These are phyloP conservation scores for Vigna nakashimae DNA, from an alignment of 306 rosid genomes.

Conservation along the genomic window DNA sequence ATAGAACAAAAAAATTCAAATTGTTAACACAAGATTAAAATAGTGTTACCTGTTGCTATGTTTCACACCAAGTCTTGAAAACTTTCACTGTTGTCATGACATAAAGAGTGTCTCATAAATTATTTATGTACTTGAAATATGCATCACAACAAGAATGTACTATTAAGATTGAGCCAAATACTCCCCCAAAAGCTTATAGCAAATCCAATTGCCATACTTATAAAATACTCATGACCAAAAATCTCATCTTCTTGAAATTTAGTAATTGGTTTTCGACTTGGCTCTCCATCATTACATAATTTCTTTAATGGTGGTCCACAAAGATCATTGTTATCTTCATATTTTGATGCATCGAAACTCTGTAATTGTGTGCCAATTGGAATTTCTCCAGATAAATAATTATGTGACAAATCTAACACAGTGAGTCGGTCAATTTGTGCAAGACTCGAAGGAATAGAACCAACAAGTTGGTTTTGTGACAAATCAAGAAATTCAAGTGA, in stretches of 20 bases:
- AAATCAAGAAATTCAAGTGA: slow-evolving; percentile 33
- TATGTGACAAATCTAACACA: slow-evolving; percentile 21
- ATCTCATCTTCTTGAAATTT: background rate
- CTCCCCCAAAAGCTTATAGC: background rate
- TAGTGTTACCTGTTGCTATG: background rate
- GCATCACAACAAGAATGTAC: slow-evolving; percentile 8
- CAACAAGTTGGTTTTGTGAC: slow-evolving; percentile 34
- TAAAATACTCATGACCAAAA: background rate
- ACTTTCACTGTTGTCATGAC: background rate
- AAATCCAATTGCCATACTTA: slow-evolving; percentile 23
- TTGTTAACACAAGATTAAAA: background rate
- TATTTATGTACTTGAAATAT: slow-evolving; percentile 29
- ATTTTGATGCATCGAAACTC: slow-evolving; percentile 13
- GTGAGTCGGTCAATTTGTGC: slow-evolving; percentile 7
- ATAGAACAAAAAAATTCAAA: background rate
- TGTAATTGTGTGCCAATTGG: slow-evolving; percentile 41
- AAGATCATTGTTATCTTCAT: slow-evolving; percentile 26
- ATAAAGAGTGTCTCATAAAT: background rate
- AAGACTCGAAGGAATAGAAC: slow-evolving; percentile 27
- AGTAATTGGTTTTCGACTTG: background rate
- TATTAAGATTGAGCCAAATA: background rate
- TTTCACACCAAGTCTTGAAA: background rate
- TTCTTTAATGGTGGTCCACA: slow-evolving; percentile 33
- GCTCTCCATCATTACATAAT: background rate
- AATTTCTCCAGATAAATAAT: slow-evolving; percentile 27